These are phyloP conservation scores for Cryphonectria carpinicola DNA, from an alignment of 2,329 filamentous ascomycete genomes.

Conservation along the genomic window DNA sequence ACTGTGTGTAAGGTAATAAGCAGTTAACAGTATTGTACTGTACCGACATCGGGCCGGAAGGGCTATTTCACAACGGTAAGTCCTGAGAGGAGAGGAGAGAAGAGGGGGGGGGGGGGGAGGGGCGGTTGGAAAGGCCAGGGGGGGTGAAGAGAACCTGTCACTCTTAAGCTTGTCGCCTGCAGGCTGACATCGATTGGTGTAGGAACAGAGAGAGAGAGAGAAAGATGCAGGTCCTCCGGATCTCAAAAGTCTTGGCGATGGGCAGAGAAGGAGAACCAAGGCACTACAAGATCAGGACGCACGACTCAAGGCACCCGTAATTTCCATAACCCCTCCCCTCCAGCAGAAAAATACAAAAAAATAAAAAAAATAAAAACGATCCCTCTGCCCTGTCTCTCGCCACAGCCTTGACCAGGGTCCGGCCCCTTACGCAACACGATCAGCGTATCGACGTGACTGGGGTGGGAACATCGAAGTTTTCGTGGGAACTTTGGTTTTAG, in stretches of 20 bases:
- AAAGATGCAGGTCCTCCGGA: not conserved
- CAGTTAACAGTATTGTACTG: not conserved
- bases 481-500: not conserved
- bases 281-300: not conserved
- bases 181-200: not conserved
- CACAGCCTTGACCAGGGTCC: slow-evolving; percentile 7
- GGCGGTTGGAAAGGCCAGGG: not conserved
- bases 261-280: not conserved
- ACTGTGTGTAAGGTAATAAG: not conserved
- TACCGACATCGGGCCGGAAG: slow-evolving; percentile 6
- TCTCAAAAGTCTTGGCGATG: slow-evolving; percentile 5
- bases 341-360: not conserved
- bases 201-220: not conserved
- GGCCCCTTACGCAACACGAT: slow-evolving; percentile 9
- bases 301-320: not conserved
- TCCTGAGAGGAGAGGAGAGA: not conserved
- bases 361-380: not conserved
- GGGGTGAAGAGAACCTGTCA: not conserved
- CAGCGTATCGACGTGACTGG: not conserved
- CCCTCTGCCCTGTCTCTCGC: slow-evolving; percentile 3
- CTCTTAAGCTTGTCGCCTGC: not conserved
- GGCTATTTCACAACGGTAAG: not conserved
- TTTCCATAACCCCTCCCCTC: not conserved
- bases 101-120: too few species aligned
- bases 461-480: slow-evolving; percentile 3